Base-by-base conservation (phyloP, 2,329 filamentous ascomycete species). In the Ambrosiella cleistominuta region DNA sequence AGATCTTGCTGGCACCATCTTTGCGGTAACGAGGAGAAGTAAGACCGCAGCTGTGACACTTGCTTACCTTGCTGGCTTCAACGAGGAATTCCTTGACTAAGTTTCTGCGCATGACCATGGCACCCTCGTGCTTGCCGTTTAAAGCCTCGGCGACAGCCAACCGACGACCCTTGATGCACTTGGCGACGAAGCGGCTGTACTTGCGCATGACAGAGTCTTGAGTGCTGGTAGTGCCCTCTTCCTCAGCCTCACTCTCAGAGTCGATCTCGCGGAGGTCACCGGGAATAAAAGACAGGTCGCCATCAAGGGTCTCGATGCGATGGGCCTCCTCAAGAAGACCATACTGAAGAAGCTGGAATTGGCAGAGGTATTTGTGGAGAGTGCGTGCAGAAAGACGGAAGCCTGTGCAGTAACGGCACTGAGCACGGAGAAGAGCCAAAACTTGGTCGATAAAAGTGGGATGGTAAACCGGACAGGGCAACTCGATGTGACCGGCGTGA, bases 361-460 rank as follows among this genome's bases (percentile, higher is more conserved):
- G 90, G 75, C 88, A 96, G 49, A 79, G 73, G 66, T 87, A 93
- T 63, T 83, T 78, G 70, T 91, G 87, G 62, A 95, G 75, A 61
- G 88, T 80, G 57, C 82, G 79, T 54, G 83, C 79, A n/a, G 84
- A 76, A 68, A 96, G 77, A 67, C 86, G 88, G 64, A 98, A 82
- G 59, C 83, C 82, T 67, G 90, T 85, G 71, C 94, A 98, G 72
- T 95, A 96, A 61, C 85, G 79, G 69, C 93, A 98, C 70, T 91
- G 86, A 57, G 88, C 85, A 64, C 89, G 83, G 17, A 98, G 77
- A 51, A 98, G 75, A 50, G 87, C 84, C 62, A 94, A 80, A 56
- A 90, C 79, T 69, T 96, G 90, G 67, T 96, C 90, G 75, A 98
- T 85, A 67, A 96, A 97, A 1, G 89, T 86, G n/a, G 91, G 88